phyloP scores from a whole-genome alignment of 192 early-diverging fungal species.

The Spizellomyces punctatus region DNA sequence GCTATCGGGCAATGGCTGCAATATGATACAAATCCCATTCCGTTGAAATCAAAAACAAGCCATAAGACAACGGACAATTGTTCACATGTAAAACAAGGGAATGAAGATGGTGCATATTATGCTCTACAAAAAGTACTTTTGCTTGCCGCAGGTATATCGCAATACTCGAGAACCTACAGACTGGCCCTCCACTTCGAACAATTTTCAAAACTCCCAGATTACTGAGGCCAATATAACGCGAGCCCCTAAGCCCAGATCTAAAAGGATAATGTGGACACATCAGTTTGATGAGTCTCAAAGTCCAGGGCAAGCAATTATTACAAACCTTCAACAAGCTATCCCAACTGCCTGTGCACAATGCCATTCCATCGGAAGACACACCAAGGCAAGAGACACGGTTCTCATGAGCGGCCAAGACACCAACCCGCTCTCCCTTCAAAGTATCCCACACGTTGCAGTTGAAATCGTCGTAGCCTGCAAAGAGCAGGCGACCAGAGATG shows the following conservation, averaged over 20 bases:
- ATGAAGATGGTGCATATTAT: too few species aligned
- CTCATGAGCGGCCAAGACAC: slow-evolving; percentile 91
- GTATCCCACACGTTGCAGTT: slow-evolving; percentile 99
- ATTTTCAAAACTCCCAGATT: too few species aligned
- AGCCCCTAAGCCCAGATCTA: slow-evolving; percentile 20
- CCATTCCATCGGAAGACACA: slow-evolving; percentile 96
- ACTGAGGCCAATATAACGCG: too few species aligned
- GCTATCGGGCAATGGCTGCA: too few species aligned
- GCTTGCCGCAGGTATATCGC: too few species aligned
- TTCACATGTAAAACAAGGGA: too few species aligned
- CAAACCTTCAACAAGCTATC: slow-evolving; percentile 92
- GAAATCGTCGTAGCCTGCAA: slow-evolving; percentile 99
- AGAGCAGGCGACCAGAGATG: slow-evolving; percentile 91
- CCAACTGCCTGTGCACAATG: slow-evolving; percentile 98
- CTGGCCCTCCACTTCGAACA: too few species aligned
- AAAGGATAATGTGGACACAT: neutral
- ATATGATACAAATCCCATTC: too few species aligned
- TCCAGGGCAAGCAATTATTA: neutral
- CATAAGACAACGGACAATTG: too few species aligned
- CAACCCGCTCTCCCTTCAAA: slow-evolving; percentile 91
- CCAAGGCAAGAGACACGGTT: slow-evolving; percentile 97
- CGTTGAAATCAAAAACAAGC: too few species aligned
- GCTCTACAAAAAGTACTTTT: too few species aligned
- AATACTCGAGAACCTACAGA: too few species aligned
- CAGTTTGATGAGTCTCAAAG: neutral